phyloP scores from a whole-genome alignment of 352 stramenopile species.

The Phytophthora hybrid region DNA sequence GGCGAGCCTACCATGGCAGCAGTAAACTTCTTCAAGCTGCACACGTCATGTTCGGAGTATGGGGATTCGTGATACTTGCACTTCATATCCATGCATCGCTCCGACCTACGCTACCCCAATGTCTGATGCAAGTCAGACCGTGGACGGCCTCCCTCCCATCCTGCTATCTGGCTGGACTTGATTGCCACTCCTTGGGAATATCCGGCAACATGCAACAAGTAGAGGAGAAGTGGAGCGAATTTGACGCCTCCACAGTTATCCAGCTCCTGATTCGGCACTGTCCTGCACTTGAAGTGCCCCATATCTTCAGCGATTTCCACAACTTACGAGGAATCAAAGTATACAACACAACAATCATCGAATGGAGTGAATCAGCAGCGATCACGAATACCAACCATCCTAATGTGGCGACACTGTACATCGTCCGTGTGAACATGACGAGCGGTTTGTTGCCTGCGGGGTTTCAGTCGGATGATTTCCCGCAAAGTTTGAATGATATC shows the following conservation, averaged over 20 bases:
- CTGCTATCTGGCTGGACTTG: slow-evolving; percentile 47
- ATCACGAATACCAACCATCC: slow-evolving; percentile 26
- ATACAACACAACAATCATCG: slow-evolving; percentile 45
- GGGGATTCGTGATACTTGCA: slow-evolving; percentile 27
- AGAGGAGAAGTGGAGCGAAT: slow-evolving; percentile 13
- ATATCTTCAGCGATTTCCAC: slow-evolving; percentile 25
- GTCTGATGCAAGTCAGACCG: slow-evolving; percentile 38
- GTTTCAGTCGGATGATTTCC: slow-evolving; percentile 23
- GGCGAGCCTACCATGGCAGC: not conserved
- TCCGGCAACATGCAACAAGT: slow-evolving; percentile 25
- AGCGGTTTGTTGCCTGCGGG: slow-evolving; percentile 37
- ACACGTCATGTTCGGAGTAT: slow-evolving; percentile 19
- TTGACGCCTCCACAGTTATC: slow-evolving; percentile 33
- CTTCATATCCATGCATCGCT: slow-evolving; percentile 31
- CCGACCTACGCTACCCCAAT: slow-evolving; percentile 25
- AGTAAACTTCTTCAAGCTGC: not conserved
- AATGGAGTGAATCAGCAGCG: slow-evolving; percentile 34
- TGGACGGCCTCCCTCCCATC: slow-evolving; percentile 38
- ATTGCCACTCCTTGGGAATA: slow-evolving; percentile 29
- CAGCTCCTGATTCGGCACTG: slow-evolving; percentile 46
- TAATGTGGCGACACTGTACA: slow-evolving; percentile 34
- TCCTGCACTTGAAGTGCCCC: slow-evolving; percentile 26
- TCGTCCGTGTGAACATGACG: slow-evolving; percentile 45
- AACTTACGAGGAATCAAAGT: slow-evolving; percentile 40
- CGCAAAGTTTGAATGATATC: not conserved